Base-by-base conservation (phyloP, 305 asterid genomes). In the Lippia alba region DNA sequence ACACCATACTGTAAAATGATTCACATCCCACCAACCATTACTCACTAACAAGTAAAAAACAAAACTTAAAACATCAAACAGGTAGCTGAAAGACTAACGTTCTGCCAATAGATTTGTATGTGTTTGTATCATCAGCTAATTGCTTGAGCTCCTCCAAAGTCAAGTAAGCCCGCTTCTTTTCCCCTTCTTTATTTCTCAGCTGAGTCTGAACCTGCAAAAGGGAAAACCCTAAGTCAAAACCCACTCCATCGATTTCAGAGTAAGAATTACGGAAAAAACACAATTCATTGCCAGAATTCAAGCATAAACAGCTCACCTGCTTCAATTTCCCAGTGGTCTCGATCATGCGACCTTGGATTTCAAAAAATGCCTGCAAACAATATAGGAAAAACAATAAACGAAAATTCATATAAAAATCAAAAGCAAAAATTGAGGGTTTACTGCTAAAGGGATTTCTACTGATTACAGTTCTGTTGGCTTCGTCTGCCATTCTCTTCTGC, bases 91-190 rank as follows among this genome's bases (percentile, higher is more conserved):
- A 64, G 58, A 83, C 96, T 82, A 80, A 91, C 97, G 93, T 91
- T 90, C 97, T 85, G 74, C 99, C 99, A 62, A 94, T 84, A 24
- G 97, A 86, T 82, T 91, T 91, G 80, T 89, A 94, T 46, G 99
- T 84, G 79, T 91, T 91, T 12, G 96, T 85, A 74, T 91, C 95
- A 8, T 91, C 96, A 59, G 96, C 78, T 36, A 94, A 63, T 48
- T 77, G 95, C 44, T 82, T 82, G 65, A 94, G 90, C 82, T 94
- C 99, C 89, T 91, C 97, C 89, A 91, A 78, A 4, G 97, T 94
- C 63, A 91, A 83, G 78, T 89, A 94, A 70, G 99, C 99, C 45
- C 99, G 83, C 79, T 94, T 94, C 94, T 89, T 94, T 40, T 89
- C 99, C 24, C 75, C 85, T 79, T 91, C 99, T 80, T 94, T 94